These are phyloP conservation scores for Thelonectria olida DNA, from an alignment of 2,329 filamentous ascomycete species.

Conservation along the genomic window DNA sequence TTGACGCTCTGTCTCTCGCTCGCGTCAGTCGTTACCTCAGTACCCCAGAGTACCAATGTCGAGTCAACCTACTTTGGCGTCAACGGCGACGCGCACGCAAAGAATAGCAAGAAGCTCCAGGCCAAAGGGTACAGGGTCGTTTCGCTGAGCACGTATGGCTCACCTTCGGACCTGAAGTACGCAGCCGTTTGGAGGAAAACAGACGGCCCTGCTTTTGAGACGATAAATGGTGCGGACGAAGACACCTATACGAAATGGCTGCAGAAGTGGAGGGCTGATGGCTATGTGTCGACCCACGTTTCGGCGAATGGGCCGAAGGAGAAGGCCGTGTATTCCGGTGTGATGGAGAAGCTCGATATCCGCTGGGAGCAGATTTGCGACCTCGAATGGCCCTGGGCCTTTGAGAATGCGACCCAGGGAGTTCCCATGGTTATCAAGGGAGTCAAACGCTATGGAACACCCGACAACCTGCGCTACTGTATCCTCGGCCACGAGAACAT, in stretches of 20 bases:
- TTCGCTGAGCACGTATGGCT: slow-evolving; percentile 28
- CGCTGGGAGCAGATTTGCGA: slow-evolving; percentile 25
- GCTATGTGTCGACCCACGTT: slow-evolving; percentile 16
- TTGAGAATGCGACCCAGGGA: background rate
- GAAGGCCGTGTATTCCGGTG: slow-evolving; percentile 11
- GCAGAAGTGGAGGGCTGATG: background rate
- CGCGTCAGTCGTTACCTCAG: background rate
- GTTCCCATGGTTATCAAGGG: slow-evolving; percentile 14
- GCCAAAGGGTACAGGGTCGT: slow-evolving; percentile 12
- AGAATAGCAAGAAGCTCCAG: background rate
- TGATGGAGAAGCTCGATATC: slow-evolving; percentile 17
- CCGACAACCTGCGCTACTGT: slow-evolving; percentile 24
- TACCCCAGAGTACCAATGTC: background rate
- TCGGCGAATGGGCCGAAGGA: slow-evolving; percentile 22
- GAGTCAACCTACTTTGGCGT: slow-evolving; percentile 19
- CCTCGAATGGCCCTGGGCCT: background rate
- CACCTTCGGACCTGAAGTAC: slow-evolving; percentile 17
- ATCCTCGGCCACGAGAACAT: slow-evolving; percentile 28
- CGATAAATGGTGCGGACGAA: slow-evolving; percentile 8
- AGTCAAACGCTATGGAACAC: slow-evolving; percentile 28
- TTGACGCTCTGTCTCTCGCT: background rate
- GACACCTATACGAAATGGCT: slow-evolving; percentile 24
- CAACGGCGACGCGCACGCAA: background rate
- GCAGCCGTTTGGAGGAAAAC: slow-evolving; percentile 22
- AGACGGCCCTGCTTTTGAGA: background rate